phyloP scores from a whole-genome alignment of 192 early-diverging fungal genomes.

The Backusella tuberculispora region DNA sequence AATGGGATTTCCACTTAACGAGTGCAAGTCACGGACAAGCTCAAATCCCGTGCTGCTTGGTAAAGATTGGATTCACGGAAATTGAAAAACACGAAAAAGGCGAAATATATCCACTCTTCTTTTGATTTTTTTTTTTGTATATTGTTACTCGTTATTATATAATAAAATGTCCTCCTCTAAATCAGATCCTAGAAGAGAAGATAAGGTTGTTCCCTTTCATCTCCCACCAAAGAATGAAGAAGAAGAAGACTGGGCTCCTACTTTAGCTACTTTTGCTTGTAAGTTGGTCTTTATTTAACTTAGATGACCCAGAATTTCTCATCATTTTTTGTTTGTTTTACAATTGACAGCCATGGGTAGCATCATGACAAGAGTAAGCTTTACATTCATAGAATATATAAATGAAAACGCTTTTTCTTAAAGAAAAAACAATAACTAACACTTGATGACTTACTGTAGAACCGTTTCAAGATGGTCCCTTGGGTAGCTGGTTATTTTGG shows the following conservation, averaged over 20 bases:
- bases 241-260: slow-evolving; percentile 31
- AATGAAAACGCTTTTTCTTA: neutral
- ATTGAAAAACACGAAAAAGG: too few species aligned
- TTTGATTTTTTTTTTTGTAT: too few species aligned
- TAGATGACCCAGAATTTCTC: neutral
- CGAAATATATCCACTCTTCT: too few species aligned
- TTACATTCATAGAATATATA: neutral
- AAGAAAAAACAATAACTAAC: too few species aligned
- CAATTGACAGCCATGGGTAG: slow-evolving; percentile 34
- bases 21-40: too few species aligned
- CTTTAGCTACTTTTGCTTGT: slow-evolving; percentile 37
- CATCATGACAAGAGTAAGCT: slow-evolving; percentile 43
- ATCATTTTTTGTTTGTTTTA: slow-evolving; percentile 1
- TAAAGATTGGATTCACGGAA: too few species aligned
- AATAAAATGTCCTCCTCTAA: slow-evolving; percentile 34
- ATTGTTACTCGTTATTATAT: too few species aligned
- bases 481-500: slow-evolving; percentile 45
- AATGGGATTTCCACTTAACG: too few species aligned
- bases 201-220: slow-evolving; percentile 39
- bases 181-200: slow-evolving; percentile 37
- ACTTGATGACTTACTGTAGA: slow-evolving; percentile 26
- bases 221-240: slow-evolving; percentile 32
- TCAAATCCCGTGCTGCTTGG: too few species aligned
- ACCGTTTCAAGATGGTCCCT: slow-evolving; percentile 35
- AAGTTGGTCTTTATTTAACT: slow-evolving; percentile 8